phyloP scores from a whole-genome alignment of 1,284 basidiomycete genomes.

The Gymnopus androsaceus region DNA sequence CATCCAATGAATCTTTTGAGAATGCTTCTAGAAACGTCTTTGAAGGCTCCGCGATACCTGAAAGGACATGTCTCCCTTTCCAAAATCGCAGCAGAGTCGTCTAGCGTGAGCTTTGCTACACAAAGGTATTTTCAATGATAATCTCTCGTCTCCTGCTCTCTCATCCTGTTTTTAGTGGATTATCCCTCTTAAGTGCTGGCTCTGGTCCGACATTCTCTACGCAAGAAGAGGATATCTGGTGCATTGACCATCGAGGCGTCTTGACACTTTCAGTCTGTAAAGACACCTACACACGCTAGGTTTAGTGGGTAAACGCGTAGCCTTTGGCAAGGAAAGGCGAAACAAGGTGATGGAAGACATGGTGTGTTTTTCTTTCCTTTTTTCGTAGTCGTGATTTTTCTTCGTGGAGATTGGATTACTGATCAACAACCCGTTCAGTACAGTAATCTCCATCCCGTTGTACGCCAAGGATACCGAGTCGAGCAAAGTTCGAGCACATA shows the following conservation, averaged over 20 bases:
- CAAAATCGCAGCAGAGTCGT: background rate
- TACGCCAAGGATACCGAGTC: slow-evolving; percentile 35
- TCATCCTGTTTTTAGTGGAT: slow-evolving; percentile 1
- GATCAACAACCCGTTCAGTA: slow-evolving; percentile 16
- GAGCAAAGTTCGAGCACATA: slow-evolving; percentile 32
- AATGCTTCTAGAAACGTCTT: background rate
- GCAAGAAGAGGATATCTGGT: slow-evolving; percentile 20
- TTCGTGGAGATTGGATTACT: background rate
- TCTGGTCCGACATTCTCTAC: background rate
- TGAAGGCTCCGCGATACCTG: slow-evolving; percentile 9
- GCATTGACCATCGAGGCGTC: slow-evolving; percentile 17
- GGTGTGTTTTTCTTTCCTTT: slow-evolving; percentile 41
- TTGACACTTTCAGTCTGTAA: slow-evolving; percentile 16
- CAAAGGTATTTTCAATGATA: background rate
- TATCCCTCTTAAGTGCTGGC: slow-evolving; percentile 9
- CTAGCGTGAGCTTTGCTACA: background rate
- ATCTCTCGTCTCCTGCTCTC: background rate
- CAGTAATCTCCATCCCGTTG: slow-evolving; percentile 49
- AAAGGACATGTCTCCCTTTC: slow-evolving; percentile 7
- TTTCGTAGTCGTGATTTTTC: slow-evolving; percentile 1
- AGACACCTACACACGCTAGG: slow-evolving; percentile 17
- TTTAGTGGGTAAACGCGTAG: slow-evolving; percentile 14
- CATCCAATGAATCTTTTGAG: slow-evolving; percentile 12
- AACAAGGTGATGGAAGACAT: slow-evolving; percentile 33
- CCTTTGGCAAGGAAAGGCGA: slow-evolving; percentile 13